phyloP scores from a whole-genome alignment of 73 alveolate genomes.

The Paramecium caudatum region DNA sequence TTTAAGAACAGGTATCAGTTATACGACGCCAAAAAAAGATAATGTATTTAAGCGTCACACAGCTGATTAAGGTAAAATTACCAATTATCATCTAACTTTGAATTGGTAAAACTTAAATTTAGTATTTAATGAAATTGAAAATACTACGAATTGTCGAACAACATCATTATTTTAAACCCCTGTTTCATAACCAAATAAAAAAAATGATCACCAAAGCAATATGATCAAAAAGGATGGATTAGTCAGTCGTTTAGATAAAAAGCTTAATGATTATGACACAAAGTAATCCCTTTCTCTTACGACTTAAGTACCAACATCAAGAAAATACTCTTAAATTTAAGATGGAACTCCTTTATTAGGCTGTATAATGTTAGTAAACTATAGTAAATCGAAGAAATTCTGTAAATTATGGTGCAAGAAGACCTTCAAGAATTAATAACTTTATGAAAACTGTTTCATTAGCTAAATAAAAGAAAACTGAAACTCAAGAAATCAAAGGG shows the following conservation, averaged over 20 bases:
- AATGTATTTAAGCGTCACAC: constrained; percentile 4
- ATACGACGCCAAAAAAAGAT: neutral
- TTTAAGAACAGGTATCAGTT: neutral
- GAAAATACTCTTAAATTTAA: neutral
- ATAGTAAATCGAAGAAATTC: constrained; percentile 30
- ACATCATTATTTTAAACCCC: neutral
- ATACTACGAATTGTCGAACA: neutral
- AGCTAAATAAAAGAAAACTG: neutral
- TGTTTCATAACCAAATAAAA: neutral
- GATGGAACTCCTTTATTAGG: neutral
- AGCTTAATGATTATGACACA: constrained; percentile 40
- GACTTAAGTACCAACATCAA: constrained; percentile 5
- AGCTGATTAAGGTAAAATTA: constrained; percentile 16
- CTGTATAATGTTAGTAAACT: neutral
- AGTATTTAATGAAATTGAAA: constrained; percentile 28
- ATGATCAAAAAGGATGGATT: neutral
- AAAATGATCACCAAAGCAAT: neutral
- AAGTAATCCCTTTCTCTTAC: neutral
- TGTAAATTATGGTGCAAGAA: neutral
- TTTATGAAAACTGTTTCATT: constrained; percentile 14
- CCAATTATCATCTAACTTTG: constrained; percentile 28
- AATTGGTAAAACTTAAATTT: constrained; percentile 58
- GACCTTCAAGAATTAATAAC: neutral
- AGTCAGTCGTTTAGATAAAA: constrained; percentile 18
- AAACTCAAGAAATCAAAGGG: neutral